Evolutionary conservation across 805 yeast species (phyloP), one percentile per base, ranked within the genome.

Genomic region (Metschnikowia continentalis): DNA sequence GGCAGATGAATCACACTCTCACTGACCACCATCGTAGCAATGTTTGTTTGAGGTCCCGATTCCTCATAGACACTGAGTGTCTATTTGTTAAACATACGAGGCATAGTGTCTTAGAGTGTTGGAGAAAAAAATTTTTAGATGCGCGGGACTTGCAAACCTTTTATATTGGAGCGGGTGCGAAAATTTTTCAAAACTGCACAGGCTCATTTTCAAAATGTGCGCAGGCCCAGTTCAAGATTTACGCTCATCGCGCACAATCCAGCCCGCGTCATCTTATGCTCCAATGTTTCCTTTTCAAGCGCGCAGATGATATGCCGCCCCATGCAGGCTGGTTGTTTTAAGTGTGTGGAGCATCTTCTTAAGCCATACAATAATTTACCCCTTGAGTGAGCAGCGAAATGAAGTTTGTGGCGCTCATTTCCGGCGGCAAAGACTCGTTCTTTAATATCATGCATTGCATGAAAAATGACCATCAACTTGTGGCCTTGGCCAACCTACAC

Each of bases 401-500:
- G 99, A 90, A 90, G 66, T 88, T 91, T 63, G 88, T 90, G 33
- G 99, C 96, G 0, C 75, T 94, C 20, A 83, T 94, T 0, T 88
- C 96, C 0, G 99, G 99, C 4, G 99, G 99, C 0, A 94, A 94
- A 62, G 99, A 94, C 66, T 91, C 97, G 7, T 90, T 91, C 70
- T 94, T 79, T 67, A 94, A 91, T 63, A 82, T 92, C 14, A 70
- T 90, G 36, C 96, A 94, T 64, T 90, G 98, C 61, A 64, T 88
- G n/a, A 76, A 79, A 2, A 82, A 87, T 47, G 96, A 95, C 13
- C 99, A 94, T 69, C 88, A 88, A 59, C 71, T 94, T 5, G 81
- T 81, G 0, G 97, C 96, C 1, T 68, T 92, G 43, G 98, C 90
- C 0, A 94, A 94, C 61, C 67, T 94, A 54, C 81, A 82, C 60